A percentile compares a stretch with the other conserved stretches of the same genome.
phyloP scores from a whole-genome alignment of 2,329 filamentous ascomycete genomes.

The Gaeumannomyces tritici region DNA sequence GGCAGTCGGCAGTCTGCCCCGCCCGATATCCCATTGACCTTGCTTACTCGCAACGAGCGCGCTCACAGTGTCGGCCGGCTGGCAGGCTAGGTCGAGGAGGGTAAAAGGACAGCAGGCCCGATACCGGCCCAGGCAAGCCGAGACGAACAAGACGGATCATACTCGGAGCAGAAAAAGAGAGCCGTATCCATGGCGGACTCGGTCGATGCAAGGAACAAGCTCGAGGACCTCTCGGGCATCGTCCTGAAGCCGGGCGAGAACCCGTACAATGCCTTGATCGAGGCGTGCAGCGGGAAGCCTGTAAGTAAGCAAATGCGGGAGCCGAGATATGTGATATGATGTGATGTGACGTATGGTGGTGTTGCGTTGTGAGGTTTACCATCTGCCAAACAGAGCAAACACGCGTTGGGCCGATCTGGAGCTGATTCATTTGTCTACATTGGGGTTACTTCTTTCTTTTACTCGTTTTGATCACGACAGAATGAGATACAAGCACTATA shows the following conservation, averaged over 20 bases:
- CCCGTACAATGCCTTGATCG: conserved; percentile 67
- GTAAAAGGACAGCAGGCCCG: not conserved
- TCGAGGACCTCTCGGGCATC: conserved; percentile 45
- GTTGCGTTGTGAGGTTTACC: not conserved
- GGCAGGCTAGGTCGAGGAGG: not conserved
- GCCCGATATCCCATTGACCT: not conserved
- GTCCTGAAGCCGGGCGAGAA: conserved; percentile 48
- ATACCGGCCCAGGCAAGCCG: not conserved
- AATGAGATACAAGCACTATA: conserved; percentile 63
- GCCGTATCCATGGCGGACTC: conserved; percentile 22
- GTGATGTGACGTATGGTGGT: not conserved
- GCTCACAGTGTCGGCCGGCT: not conserved
- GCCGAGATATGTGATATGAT: not conserved
- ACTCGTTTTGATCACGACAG: conserved; percentile 25
- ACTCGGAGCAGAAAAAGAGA: not conserved
- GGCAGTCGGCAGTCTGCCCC: too few species aligned
- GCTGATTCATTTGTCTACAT: not conserved
- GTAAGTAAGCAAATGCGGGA: conserved; percentile 34
- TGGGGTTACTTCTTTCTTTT: too few species aligned
- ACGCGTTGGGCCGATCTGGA: too few species aligned
- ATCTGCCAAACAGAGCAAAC: not conserved
- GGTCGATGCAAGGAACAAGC: conserved; percentile 36
- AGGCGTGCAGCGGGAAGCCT: conserved; percentile 53
- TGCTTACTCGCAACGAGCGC: not conserved
- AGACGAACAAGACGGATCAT: not conserved